These are phyloP conservation scores for Hemerocallis citrina DNA, from an alignment of 106 monocot genomes.

Conservation along the genomic window DNA sequence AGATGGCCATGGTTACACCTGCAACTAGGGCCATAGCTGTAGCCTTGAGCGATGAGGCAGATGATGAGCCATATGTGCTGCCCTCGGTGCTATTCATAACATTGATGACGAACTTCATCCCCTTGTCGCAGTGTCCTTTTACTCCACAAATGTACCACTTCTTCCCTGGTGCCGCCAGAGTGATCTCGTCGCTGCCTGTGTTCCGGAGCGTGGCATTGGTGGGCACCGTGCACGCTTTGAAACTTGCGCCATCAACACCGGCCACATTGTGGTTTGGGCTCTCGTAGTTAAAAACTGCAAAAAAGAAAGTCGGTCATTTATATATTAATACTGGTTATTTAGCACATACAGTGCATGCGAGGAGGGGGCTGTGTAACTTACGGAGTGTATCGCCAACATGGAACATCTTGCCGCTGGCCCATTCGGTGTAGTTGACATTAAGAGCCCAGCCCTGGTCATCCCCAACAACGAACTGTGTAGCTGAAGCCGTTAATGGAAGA, in stretches of 20 bases:
- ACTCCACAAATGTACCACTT: conserved; percentile 9
- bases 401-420: conserved; percentile 12
- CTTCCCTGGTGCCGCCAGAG: background rate
- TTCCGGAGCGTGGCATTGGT: background rate
- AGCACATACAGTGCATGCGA: too few species aligned
- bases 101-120: conserved; percentile 7
- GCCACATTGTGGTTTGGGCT: background rate
- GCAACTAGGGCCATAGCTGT: too few species aligned
- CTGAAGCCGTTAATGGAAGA: background rate
- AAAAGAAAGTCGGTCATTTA: too few species aligned
- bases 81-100: background rate
- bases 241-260: background rate
- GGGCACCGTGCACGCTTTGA: background rate
- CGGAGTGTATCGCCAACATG: conserved; percentile 10
- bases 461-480: conserved; percentile 2
- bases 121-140: background rate
- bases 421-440: conserved; percentile 12
- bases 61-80: too few species aligned
- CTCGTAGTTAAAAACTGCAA: conserved; percentile 11
- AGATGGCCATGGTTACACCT: too few species aligned
- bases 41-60: too few species aligned
- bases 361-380: too few species aligned
- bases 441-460: conserved; percentile 9
- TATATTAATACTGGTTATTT: too few species aligned
- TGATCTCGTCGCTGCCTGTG: conserved; percentile 5